phyloP scores from a whole-genome alignment of 495 filamentous ascomycete genomes.

The Podospora comata region DNA sequence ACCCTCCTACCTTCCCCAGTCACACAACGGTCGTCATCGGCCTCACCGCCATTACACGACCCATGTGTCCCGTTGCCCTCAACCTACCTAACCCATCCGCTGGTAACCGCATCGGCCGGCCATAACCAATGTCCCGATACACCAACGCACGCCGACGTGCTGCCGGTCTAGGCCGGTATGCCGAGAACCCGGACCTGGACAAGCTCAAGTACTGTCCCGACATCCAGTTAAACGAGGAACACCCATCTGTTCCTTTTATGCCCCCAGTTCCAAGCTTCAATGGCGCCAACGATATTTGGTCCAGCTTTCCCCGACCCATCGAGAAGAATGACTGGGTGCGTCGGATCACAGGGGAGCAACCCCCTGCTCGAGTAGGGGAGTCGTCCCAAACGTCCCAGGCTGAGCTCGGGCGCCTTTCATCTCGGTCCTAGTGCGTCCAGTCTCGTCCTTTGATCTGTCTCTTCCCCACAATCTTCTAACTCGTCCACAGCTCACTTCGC shows the following conservation, averaged over 20 bases:
- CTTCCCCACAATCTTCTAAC: not conserved
- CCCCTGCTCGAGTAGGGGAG: not conserved
- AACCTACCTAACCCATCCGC: not conserved
- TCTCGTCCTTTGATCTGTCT: not conserved
- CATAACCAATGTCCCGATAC: not conserved
- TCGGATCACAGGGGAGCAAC: not conserved
- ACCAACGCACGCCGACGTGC: not conserved
- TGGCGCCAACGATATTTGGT: constrained; percentile 5
- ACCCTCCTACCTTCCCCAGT: not conserved
- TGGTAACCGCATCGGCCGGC: not conserved
- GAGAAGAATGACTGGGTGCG: not conserved
- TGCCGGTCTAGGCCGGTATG: constrained; percentile 3
- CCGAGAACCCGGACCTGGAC: not conserved
- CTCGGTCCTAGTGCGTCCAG: not conserved
- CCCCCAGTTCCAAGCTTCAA: not conserved
- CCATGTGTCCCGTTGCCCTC: not conserved
- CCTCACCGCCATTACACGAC: not conserved
- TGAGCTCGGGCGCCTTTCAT: constrained; percentile 1
- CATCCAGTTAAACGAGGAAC: constrained; percentile 7
- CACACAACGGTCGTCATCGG: not conserved
- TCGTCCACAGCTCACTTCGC: not conserved
- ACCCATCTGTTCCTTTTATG: not conserved
- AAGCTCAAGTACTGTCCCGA: constrained; percentile 8
- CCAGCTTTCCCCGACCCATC: not conserved
- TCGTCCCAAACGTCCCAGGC: constrained; percentile 1